Evolutionary conservation across 75 land plant genomes (phyloP).

Genomic region (Cupressus sempervirens): DNA sequence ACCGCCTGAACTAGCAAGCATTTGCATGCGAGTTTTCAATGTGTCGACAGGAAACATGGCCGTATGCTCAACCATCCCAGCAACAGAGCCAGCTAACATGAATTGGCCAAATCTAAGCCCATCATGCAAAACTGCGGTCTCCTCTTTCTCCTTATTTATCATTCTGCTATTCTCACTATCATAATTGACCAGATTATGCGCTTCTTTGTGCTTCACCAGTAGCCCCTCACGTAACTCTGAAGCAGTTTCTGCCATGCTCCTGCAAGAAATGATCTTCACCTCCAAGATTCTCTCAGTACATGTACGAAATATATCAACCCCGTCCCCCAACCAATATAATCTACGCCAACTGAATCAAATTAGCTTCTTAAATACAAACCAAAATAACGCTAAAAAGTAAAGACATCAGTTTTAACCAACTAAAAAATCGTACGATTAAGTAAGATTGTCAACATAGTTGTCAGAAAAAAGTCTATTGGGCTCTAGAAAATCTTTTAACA

Average conservation of each 20-base stretch:
- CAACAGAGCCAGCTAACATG: slow-evolving; percentile 45
- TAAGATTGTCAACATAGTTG: background rate
- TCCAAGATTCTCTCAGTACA: background rate
- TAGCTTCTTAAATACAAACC: background rate
- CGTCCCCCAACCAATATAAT: background rate
- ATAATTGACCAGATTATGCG: background rate
- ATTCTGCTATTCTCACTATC: background rate
- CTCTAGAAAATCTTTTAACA: background rate
- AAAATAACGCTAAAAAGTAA: background rate
- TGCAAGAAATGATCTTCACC: background rate
- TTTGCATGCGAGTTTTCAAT: slow-evolving; percentile 45
- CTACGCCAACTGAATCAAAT: background rate
- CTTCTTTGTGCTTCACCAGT: slow-evolving; percentile 1
- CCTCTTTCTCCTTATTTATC: slow-evolving; percentile 4
- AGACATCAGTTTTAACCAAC: background rate
- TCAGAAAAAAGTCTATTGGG: background rate
- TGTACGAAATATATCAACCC: background rate
- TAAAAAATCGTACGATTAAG: background rate
- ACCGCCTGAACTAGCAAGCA: slow-evolving; percentile 33
- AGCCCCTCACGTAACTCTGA: slow-evolving; percentile 6
- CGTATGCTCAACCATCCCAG: slow-evolving; percentile 43
- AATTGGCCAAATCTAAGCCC: slow-evolving; percentile 38
- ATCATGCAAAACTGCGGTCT: slow-evolving; percentile 14
- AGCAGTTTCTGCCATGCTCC: slow-evolving; percentile 8
- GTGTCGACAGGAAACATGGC: slow-evolving; percentile 53